These are phyloP conservation scores for Mycena vulgaris DNA, from an alignment of 768 basidiomycete genomes.

Conservation along the genomic window DNA sequence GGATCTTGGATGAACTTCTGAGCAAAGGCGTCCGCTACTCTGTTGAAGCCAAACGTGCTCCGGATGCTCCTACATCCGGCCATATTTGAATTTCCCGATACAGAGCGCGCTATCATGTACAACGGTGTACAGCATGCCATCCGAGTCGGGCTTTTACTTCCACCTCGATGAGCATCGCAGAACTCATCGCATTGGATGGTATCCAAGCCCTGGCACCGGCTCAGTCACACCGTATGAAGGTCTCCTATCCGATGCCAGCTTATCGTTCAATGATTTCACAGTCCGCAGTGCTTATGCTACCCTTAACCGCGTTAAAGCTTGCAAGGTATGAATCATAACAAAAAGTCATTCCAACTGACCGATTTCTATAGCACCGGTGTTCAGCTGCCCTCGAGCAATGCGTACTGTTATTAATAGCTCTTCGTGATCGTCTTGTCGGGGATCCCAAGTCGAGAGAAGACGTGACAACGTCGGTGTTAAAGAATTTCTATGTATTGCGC, in stretches of 20 bases:
- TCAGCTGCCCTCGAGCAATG: slow-evolving; percentile 14
- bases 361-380: slow-evolving; percentile 1
- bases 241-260: neutral
- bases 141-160: neutral
- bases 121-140: neutral
- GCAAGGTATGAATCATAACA: neutral
- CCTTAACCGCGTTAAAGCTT: slow-evolving; percentile 4
- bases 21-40: too few relatives aligned
- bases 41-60: too few relatives aligned
- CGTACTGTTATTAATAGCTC: slow-evolving; percentile 6
- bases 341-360: neutral
- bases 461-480: neutral
- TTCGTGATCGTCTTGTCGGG: neutral
- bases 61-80: too few relatives aligned
- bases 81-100: neutral
- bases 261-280: neutral
- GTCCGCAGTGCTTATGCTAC: neutral
- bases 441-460: neutral
- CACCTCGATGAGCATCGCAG: slow-evolving; percentile 6
- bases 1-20: too few relatives aligned
- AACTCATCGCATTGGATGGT: neutral
- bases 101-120: neutral
- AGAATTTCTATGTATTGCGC: neutral
- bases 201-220: neutral
- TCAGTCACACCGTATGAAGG: slow-evolving; percentile 14